Conservation (phyloP, 192 early-diverging fungal genomes). For the Podila epigama region DNA sequence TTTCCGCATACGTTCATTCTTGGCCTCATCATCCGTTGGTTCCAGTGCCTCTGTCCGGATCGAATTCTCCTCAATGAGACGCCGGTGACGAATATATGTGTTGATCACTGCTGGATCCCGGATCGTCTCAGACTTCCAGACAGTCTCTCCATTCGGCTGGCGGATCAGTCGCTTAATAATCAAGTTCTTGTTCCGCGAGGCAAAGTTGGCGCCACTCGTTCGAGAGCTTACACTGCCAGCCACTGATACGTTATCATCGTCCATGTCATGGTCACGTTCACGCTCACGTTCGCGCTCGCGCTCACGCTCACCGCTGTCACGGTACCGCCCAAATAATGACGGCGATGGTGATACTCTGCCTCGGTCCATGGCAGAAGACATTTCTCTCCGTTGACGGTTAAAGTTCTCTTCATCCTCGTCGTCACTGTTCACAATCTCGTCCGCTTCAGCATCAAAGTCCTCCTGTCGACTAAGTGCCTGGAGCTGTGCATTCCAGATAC, state of each 20-base stretch:
- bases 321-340: conserved; percentile 42
- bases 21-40: conserved; percentile 65
- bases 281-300: conserved; percentile 36
- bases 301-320: conserved; percentile 28
- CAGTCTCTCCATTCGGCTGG: conserved; percentile 65
- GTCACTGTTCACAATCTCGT: conserved; percentile 62
- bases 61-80: conserved; percentile 78
- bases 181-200: conserved; percentile 63
- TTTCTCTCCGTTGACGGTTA: conserved; percentile 22
- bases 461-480: conserved; percentile 63
- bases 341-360: conserved; percentile 40
- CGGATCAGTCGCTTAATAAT: conserved; percentile 67
- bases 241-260: conserved; percentile 62
- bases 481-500: conserved; percentile 94
- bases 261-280: conserved; percentile 44
- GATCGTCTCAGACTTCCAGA: conserved; percentile 83
- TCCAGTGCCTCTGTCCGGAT: conserved; percentile 55
- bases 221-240: conserved; percentile 62
- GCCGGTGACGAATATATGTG: conserved; percentile 86
- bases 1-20: conserved; percentile 62
- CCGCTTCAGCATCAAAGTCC: conserved; percentile 59
- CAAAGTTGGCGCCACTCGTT: conserved; percentile 59
- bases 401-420: conserved; percentile 58
- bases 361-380: conserved; percentile 25
- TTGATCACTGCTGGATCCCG: conserved; percentile 86